Evolutionary conservation across 192 early-diverging fungal genomes (phyloP).

Genomic region (Coemansia umbellata): DNA sequence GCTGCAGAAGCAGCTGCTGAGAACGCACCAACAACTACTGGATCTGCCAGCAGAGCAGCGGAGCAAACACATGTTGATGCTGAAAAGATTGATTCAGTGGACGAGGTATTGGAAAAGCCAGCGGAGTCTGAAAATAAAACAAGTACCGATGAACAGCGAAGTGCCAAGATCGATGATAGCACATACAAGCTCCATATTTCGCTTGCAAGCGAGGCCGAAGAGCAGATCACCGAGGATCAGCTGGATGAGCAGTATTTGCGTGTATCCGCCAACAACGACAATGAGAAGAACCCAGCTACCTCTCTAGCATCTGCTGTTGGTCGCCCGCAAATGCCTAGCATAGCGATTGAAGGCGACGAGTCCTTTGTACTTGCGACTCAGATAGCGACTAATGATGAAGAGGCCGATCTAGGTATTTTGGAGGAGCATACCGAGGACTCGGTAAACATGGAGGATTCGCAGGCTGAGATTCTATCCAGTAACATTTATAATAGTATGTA

Average conservation of each 20-base stretch:
- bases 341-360: background rate
- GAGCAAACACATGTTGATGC: too few species aligned
- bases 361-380: background rate
- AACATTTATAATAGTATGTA: slow-evolving; percentile 46
- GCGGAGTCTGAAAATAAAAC: slow-evolving; percentile 1
- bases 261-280: background rate
- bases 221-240: slow-evolving; percentile 25
- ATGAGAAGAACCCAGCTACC: background rate
- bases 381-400: background rate
- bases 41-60: too few species aligned
- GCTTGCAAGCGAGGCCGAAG: background rate
- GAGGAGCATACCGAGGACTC: background rate
- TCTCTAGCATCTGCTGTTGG: background rate
- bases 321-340: background rate
- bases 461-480: slow-evolving; percentile 40
- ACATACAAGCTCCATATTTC: background rate
- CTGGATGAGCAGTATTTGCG: slow-evolving; percentile 16
- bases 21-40: background rate
- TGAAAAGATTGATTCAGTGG: too few species aligned
- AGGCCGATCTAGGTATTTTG: background rate
- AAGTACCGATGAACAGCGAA: background rate
- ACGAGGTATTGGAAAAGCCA: background rate
- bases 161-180: background rate
- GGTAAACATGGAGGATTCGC: slow-evolving; percentile 39
- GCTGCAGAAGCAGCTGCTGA: background rate